Percentiles rank a stretch among this genome's conserved stretches.
Evolutionary conservation across 2,329 filamentous ascomycete genomes (phyloP).

Genomic region (Penicillium sp.): DNA sequence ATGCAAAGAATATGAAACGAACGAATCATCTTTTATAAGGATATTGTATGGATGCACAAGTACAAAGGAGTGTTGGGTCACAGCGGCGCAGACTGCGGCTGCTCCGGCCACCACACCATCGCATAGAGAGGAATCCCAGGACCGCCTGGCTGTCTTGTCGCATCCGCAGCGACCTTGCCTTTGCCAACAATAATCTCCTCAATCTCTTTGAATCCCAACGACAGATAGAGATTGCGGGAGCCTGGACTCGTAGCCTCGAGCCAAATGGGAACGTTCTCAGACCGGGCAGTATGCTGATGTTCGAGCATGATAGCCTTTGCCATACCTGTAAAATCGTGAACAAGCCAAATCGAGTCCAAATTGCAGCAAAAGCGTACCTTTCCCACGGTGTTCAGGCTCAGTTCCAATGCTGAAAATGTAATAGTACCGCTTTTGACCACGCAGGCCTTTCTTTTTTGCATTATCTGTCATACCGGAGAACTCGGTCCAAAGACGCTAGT

Average conservation of each 20-base stretch:
- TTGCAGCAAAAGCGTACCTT: slow-evolving; percentile 9
- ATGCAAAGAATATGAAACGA: neutral
- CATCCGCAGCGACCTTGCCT: slow-evolving; percentile 20
- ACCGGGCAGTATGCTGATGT: slow-evolving; percentile 16
- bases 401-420: slow-evolving; percentile 27
- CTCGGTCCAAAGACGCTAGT: slow-evolving; percentile 22
- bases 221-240: slow-evolving; percentile 22
- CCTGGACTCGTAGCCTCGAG: slow-evolving; percentile 22
- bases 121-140: slow-evolving; percentile 22
- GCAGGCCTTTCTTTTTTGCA: slow-evolving; percentile 20
- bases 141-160: slow-evolving; percentile 13
- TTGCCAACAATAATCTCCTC: slow-evolving; percentile 22
- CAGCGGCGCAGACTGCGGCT: neutral
- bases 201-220: slow-evolving; percentile 23
- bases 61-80: neutral
- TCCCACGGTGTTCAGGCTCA: slow-evolving; percentile 22
- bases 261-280: slow-evolving; percentile 24
- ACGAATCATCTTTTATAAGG: neutral
- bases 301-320: slow-evolving; percentile 20
- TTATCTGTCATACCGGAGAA: slow-evolving; percentile 23
- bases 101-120: slow-evolving; percentile 27
- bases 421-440: slow-evolving; percentile 21
- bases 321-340: slow-evolving; percentile 13
- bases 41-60: neutral
- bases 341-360: neutral